Evolutionary conservation across 495 filamentous ascomycete genomes (phyloP).

Genomic region (Penicillium crystallinum): DNA sequence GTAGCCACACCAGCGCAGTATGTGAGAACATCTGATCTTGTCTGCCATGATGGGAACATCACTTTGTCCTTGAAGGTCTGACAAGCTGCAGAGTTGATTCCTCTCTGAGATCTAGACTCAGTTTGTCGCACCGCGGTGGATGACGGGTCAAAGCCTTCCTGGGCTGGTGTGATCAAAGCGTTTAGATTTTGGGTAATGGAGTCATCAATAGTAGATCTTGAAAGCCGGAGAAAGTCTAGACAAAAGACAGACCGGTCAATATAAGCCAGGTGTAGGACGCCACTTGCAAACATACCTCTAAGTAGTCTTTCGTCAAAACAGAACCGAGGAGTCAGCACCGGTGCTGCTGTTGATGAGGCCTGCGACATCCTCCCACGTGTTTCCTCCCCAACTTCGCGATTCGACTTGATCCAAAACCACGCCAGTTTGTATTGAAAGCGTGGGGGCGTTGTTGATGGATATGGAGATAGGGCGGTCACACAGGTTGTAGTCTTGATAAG

Average conservation of each 20-base stretch:
- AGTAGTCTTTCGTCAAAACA: slow-evolving; percentile 86
- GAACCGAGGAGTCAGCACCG: slow-evolving; percentile 76
- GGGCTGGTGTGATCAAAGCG: slow-evolving; percentile 73
- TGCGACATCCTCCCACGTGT: slow-evolving; percentile 52
- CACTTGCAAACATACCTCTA: slow-evolving; percentile 54
- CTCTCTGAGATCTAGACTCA: slow-evolving; percentile 31
- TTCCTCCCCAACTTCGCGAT: slow-evolving; percentile 15
- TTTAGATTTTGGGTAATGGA: slow-evolving; percentile 92
- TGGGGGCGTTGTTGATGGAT: background rate
- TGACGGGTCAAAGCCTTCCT: slow-evolving; percentile 68
- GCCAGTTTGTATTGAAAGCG: slow-evolving; percentile 28
- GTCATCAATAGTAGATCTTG: slow-evolving; percentile 82
- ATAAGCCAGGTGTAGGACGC: background rate
- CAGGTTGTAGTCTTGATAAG: background rate
- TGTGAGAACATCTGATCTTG: slow-evolving; percentile 74
- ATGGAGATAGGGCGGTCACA: no score
- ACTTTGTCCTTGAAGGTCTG: slow-evolving; percentile 69
- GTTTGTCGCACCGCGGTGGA: slow-evolving; percentile 61
- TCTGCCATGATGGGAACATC: slow-evolving; percentile 85
- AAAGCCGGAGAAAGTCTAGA: slow-evolving; percentile 88
- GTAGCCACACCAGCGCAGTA: slow-evolving; percentile 91
- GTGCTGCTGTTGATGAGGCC: slow-evolving; percentile 48
- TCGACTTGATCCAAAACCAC: slow-evolving; percentile 38
- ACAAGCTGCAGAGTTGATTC: slow-evolving; percentile 60
- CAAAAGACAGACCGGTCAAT: slow-evolving; percentile 8